These are phyloP conservation scores for Chlorella sp. DNA, from an alignment of 139 green algal genomes.

Conservation along the genomic window DNA sequence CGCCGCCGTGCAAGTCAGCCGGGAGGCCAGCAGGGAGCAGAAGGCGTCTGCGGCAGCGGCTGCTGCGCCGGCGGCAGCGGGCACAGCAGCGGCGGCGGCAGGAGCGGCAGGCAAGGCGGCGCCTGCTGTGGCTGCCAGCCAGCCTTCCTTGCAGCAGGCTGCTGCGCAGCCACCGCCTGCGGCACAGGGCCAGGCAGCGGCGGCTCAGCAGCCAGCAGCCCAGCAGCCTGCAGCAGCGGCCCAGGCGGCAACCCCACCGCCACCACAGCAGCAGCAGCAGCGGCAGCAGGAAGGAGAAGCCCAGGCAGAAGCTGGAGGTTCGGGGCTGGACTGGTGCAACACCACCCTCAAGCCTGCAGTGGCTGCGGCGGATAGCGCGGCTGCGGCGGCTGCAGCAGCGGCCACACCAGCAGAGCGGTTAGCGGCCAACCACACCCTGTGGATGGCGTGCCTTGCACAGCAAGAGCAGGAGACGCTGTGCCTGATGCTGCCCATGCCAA, in stretches of 20 bases:
- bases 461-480: not conserved
- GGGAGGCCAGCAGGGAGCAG: not conserved
- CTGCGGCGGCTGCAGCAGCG: not conserved
- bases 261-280: slow-evolving; percentile 14
- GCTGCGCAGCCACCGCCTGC: not conserved
- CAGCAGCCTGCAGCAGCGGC: not conserved
- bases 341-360: not conserved
- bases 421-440: not conserved
- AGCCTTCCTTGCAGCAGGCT: not conserved
- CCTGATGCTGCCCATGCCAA: not conserved
- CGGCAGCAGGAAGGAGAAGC: not conserved
- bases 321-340: not conserved
- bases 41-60: not conserved
- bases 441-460: not conserved
- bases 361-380: not conserved
- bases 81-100: not conserved
- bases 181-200: no score
- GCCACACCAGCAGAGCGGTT: not conserved
- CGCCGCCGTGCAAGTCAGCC: not conserved
- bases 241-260: not conserved
- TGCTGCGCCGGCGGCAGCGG: not conserved
- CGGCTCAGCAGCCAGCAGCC: no score
- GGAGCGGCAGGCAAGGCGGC: not conserved
- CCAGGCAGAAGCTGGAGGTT: not conserved
- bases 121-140: not conserved